A percentile compares a stretch with the other conserved stretches of the same genome.
Conservation (phyloP, 2,329 filamentous ascomycete genomes). For the Lizonia empirigonia region DNA sequence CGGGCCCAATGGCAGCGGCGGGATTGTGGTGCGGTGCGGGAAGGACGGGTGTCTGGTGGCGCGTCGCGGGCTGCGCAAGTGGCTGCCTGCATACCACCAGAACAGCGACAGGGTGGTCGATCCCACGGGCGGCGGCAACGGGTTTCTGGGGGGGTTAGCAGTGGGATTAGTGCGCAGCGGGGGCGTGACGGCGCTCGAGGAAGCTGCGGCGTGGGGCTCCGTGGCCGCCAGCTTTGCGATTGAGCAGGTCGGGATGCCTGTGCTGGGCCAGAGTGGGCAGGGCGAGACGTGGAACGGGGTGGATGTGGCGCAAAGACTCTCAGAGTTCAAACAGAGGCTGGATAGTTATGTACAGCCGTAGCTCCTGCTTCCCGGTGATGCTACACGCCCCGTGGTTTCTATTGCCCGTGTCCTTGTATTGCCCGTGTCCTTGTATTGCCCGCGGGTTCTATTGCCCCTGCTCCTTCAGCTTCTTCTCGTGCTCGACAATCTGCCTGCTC, state of each 20-base stretch:
- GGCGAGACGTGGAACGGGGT: constrained; percentile 57
- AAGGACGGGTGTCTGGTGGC: constrained; percentile 70
- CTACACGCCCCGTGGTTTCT: constrained; percentile 1
- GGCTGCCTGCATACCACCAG: constrained; percentile 79
- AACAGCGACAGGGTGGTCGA: constrained; percentile 70
- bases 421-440: too few relatives aligned
- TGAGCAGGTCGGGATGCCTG: constrained; percentile 87
- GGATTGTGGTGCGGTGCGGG: constrained; percentile 72
- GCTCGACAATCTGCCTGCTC: constrained; percentile 73
- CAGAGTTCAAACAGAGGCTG: constrained; percentile 50
- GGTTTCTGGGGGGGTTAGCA: constrained; percentile 72
- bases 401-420: too few relatives aligned
- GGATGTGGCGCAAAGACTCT: constrained; percentile 50
- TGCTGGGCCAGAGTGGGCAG: constrained; percentile 47
- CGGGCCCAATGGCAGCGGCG: constrained; percentile 49
- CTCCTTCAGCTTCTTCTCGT: constrained; percentile 61
- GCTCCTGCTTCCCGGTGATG: constrained; percentile 14
- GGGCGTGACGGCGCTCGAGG: constrained; percentile 60
- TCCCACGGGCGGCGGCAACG: constrained; percentile 92
- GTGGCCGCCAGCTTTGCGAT: constrained; percentile 91
- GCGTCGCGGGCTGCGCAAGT: constrained; percentile 54
- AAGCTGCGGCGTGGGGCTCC: constrained; percentile 77
- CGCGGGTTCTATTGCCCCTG: constrained; percentile 35
- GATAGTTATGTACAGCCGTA: constrained; percentile 48
- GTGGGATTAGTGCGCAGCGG: constrained; percentile 59